Conservation (phyloP, 148 eudicot species). For the Chenopodium suecicum region DNA sequence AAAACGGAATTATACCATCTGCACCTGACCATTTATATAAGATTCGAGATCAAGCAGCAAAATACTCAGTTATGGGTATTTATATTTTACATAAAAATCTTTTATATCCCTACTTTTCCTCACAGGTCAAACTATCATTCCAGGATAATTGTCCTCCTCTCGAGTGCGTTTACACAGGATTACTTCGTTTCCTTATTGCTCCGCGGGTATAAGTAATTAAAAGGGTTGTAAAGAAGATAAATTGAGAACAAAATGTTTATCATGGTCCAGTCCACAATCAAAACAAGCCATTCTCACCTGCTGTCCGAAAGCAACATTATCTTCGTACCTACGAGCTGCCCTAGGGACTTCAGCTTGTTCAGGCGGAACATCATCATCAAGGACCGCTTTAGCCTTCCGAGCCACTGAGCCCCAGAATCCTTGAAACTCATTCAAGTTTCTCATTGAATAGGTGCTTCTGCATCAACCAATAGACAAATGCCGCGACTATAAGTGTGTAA, state of each 20-base stretch:
- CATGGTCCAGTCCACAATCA: neutral
- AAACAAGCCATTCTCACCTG: constrained; percentile 42
- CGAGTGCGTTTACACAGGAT: neutral
- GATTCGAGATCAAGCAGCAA: constrained; percentile 7
- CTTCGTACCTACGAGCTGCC: constrained; percentile 22
- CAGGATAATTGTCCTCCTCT: neutral
- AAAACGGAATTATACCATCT: neutral
- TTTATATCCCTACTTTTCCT: neutral
- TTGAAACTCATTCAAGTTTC: constrained; percentile 41
- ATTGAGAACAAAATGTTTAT: constrained; percentile 1
- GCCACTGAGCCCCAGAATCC: constrained; percentile 71
- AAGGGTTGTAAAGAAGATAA: neutral
- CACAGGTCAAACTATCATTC: neutral
- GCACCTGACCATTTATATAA: neutral
- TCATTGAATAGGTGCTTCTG: constrained; percentile 32
- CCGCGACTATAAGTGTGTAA: neutral
- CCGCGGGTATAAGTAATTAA: neutral
- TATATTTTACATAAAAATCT: neutral
- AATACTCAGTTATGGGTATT: neutral
- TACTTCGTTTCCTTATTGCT: neutral
- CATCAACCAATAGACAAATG: constrained; percentile 1
- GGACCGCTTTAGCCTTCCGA: constrained; percentile 61
- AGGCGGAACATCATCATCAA: constrained; percentile 52
- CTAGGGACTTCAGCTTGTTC: constrained; percentile 29
- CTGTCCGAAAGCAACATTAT: constrained; percentile 30